These are phyloP conservation scores for Lineolata rhizophorae DNA, from an alignment of 495 filamentous ascomycete species.

Conservation along the genomic window DNA sequence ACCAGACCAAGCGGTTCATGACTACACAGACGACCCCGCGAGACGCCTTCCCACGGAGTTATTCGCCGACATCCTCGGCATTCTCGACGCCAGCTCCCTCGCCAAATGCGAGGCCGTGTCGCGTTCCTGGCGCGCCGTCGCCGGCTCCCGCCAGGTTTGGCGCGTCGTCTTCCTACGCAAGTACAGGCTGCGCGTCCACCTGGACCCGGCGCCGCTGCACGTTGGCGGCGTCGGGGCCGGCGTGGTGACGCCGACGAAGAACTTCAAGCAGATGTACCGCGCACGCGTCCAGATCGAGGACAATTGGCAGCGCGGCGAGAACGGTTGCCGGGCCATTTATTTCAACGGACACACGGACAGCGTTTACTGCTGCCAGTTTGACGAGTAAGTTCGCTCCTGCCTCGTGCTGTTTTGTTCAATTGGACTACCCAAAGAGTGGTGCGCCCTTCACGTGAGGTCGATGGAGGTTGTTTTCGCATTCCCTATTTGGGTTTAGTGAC, in stretches of 20 bases:
- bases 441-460: too few relatives aligned
- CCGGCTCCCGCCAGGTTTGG: constrained; percentile 48
- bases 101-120: constrained; percentile 39
- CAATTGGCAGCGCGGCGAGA: constrained; percentile 58
- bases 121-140: constrained; percentile 35
- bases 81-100: constrained; percentile 46
- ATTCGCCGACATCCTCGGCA: constrained; percentile 44
- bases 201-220: constrained; percentile 21
- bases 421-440: too few relatives aligned
- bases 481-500: too few relatives aligned
- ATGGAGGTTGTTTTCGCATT: too few relatives aligned
- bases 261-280: constrained; percentile 76
- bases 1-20: too few relatives aligned
- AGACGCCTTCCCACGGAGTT: constrained; percentile 47
- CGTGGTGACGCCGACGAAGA: constrained; percentile 26
- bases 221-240: constrained; percentile 25
- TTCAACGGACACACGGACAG: constrained; percentile 83
- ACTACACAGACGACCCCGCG: too few relatives aligned
- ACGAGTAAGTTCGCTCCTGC: constrained; percentile 37
- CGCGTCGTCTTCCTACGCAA: constrained; percentile 49
- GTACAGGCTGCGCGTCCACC: constrained; percentile 26
- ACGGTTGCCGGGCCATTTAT: constrained; percentile 65
- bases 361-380: constrained; percentile 94
- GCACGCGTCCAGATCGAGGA: constrained; percentile 50
- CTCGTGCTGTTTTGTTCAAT: too few relatives aligned